Evolutionary conservation across 1,139 yeast species (phyloP).

Genomic region (Tardiomyces depauwii): DNA sequence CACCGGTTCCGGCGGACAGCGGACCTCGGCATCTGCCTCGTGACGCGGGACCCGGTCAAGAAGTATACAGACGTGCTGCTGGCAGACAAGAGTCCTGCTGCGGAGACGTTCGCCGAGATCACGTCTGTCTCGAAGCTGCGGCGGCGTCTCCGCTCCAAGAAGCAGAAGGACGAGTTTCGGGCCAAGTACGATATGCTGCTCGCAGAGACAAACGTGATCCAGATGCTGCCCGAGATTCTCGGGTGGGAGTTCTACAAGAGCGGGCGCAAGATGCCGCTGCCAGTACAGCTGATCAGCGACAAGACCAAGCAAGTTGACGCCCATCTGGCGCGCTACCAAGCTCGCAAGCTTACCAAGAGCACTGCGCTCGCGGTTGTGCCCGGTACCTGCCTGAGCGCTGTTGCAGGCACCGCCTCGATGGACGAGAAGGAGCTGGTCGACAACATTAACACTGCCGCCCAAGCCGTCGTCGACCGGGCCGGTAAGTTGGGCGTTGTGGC

Average conservation of each 20-base stretch:
- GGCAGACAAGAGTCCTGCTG: slow-evolving; percentile 1
- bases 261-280: slow-evolving; percentile 10
- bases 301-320: slow-evolving; percentile 2
- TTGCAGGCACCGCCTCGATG: slow-evolving; percentile 14
- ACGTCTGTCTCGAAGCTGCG: slow-evolving; percentile 16
- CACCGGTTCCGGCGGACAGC: slow-evolving; percentile 9
- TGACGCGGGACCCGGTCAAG: slow-evolving; percentile 13
- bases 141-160: slow-evolving; percentile 9
- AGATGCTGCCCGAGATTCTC: slow-evolving; percentile 11
- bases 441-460: slow-evolving; percentile 10
- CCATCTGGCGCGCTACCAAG: slow-evolving; percentile 6
- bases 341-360: slow-evolving; percentile 5
- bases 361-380: slow-evolving; percentile 13
- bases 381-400: slow-evolving; percentile 5
- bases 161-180: slow-evolving; percentile 10
- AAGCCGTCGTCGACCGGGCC: slow-evolving; percentile 1
- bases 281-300: slow-evolving; percentile 3
- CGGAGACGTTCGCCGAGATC: slow-evolving; percentile 12
- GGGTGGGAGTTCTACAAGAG: slow-evolving; percentile 13
- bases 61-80: slow-evolving; percentile 4
- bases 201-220: slow-evolving; percentile 12
- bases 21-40: slow-evolving; percentile 11
- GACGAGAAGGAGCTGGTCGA: slow-evolving; percentile 8
- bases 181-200: slow-evolving; percentile 9
- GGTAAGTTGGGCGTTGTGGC: slow-evolving; percentile 7